Evolutionary conservation across 2,329 filamentous ascomycete species (phyloP).

Genomic region (Colletotrichum liriopes): DNA sequence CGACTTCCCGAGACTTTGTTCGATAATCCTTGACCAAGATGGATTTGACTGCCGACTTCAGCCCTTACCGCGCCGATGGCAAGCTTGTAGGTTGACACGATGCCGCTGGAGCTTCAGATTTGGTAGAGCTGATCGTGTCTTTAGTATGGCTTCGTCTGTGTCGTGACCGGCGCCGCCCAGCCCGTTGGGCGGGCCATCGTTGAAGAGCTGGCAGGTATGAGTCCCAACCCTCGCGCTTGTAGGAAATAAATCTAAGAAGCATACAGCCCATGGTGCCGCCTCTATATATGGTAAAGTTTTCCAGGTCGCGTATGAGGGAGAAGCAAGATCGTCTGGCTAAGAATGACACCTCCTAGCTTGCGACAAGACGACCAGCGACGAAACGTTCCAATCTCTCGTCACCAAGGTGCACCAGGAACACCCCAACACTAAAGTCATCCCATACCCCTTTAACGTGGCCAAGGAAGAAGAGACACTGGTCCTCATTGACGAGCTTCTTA

Average conservation of each 20-base stretch:
- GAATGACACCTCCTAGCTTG: conserved; percentile 58
- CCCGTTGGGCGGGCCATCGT: conserved; percentile 74
- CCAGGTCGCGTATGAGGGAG: too few species aligned
- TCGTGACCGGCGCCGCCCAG: conserved; percentile 74
- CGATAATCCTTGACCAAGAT: conserved; percentile 40
- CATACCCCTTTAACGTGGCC: conserved; percentile 72
- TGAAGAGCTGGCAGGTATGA: conserved; percentile 69
- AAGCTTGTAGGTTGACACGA: conserved; percentile 62
- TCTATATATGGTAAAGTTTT: conserved; percentile 68
- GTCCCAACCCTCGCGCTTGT: background rate
- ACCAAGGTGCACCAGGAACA: conserved; percentile 58
- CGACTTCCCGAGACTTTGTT: background rate
- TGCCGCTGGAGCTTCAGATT: background rate
- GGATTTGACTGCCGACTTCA: conserved; percentile 64
- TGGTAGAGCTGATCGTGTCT: conserved; percentile 6
- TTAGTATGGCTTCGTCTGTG: conserved; percentile 75
- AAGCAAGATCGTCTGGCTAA: background rate
- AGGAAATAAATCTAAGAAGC: conserved; percentile 41
- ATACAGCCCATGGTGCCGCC: conserved; percentile 73
- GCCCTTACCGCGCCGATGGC: conserved; percentile 70
- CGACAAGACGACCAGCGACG: conserved; percentile 59
- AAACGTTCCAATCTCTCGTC: conserved; percentile 58
- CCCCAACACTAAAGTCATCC: conserved; percentile 73
- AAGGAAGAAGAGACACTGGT: conserved; percentile 73
- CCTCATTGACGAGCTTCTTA: conserved; percentile 75